Evolutionary conservation across 1,139 yeast genomes (phyloP), one percentile per base, ranked within the genome.

Genomic region (Sugiyamaella japonica): DNA sequence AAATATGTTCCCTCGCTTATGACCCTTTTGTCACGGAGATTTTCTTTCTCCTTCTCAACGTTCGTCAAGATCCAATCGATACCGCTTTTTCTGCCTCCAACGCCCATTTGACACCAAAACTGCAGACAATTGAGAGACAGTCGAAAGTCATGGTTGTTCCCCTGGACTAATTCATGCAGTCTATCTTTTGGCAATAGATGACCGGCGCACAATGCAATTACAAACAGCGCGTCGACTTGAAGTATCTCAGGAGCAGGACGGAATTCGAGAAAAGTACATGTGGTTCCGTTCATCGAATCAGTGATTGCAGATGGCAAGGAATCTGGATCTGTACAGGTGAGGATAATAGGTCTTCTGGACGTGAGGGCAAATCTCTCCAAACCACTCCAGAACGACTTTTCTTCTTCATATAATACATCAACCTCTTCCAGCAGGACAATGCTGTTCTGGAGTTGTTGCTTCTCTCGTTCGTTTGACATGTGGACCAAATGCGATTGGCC

Each of bases 401-500:
- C 97, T 49, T 83, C 87, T 56, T 86, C 93, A 64, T 86, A 89
- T 29, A 91, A 69, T 12, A 89, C 75, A 68, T 93, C 97, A 28
- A 88, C 91, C 63, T 93, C 97, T 63, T 91, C 97, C 53, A 93
- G 76, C 37, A 93, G 70, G 2, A 93, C 84, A 7, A 90, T 73
- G 5, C 93, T 90, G 54, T 82, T 79, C 57, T 82, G 84, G 50
- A 53, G 73, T 71, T 49, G 73, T 71, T 49, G 71, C 20, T 40
- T 41, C 13, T 40, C 47, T 13, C 16, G 47, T 15, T 55, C 57
- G 16, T 45, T 41, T 4, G 60, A 63, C n/a, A 69, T 72, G 64
- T 86, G 89, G 0, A 93, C 93, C 50, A 87, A 73, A 58, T 89
- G 93, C 0, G 96, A 86, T 2, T 96, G 91, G 55, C 95, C 84